phyloP scores from a whole-genome alignment of 1,139 yeast genomes.

The Magnusiomyces magnusii region DNA sequence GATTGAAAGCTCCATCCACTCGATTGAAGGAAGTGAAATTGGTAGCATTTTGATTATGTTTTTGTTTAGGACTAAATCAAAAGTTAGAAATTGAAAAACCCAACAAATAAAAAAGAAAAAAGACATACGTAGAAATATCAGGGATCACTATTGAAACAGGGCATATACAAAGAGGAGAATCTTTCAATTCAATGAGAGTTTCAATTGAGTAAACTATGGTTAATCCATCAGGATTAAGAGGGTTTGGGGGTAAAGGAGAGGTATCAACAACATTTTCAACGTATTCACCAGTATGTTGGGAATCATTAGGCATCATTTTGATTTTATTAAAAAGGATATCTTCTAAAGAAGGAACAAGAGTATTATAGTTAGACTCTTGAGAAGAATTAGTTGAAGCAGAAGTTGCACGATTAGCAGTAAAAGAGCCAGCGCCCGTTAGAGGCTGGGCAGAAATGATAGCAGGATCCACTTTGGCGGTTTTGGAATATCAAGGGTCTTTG shows the following conservation, averaged over 20 bases:
- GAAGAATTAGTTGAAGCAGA: background rate
- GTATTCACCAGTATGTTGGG: too few species aligned
- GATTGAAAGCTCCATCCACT: constrained; percentile 4
- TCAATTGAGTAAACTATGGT: constrained; percentile 8
- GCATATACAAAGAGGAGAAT: constrained; percentile 11
- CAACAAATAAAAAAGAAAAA: background rate
- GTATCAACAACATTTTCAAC: background rate
- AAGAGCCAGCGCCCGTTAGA: constrained; percentile 5
- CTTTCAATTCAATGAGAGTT: constrained; percentile 3
- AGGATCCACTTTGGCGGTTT: constrained; percentile 12
- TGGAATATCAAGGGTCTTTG: too few species aligned
- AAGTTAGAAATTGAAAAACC: background rate
- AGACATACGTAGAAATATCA: constrained; percentile 14
- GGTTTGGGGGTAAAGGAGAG: background rate
- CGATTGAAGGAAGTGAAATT: background rate
- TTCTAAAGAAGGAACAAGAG: background rate
- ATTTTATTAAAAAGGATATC: background rate
- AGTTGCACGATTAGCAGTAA: background rate
- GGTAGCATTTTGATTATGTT: background rate
- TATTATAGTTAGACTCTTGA: background rate
- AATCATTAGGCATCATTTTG: background rate
- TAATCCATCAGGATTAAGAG: constrained; percentile 13
- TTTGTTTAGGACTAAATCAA: background rate
- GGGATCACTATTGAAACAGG: constrained; percentile 10
- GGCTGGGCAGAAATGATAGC: constrained; percentile 15